Conservation (phyloP, 257 asterid genomes). For the Solanum infundibuliforme region DNA sequence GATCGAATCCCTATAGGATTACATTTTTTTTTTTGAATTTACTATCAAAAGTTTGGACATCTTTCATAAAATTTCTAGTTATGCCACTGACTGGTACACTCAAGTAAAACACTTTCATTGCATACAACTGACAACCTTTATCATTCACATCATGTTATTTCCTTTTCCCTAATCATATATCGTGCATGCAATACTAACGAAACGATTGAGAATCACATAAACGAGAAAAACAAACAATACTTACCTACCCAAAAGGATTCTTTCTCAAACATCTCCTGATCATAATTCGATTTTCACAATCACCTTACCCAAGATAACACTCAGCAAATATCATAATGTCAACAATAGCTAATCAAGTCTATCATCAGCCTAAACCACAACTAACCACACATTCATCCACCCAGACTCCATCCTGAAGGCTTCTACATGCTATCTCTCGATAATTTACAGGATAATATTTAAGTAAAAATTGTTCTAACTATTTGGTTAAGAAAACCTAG, state of each 20-base stretch:
- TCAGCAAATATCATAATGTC: neutral
- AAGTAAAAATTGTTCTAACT: too few relatives aligned
- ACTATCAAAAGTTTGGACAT: too few relatives aligned
- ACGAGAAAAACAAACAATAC: neutral
- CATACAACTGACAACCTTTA: neutral
- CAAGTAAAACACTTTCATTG: too few relatives aligned
- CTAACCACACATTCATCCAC: neutral
- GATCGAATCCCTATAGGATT: too few relatives aligned
- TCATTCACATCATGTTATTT: neutral
- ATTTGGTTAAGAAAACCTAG: too few relatives aligned
- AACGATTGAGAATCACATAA: neutral
- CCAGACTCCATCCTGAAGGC: neutral
- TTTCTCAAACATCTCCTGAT: neutral
- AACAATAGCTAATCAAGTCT: too few relatives aligned
- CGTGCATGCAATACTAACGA: neutral
- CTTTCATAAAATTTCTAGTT: too few relatives aligned
- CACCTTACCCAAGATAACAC: neutral
- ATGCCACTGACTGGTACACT: too few relatives aligned
- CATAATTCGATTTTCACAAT: too few relatives aligned
- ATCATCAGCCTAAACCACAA: neutral
- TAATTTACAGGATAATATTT: neutral
- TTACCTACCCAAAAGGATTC: neutral
- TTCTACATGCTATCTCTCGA: neutral
- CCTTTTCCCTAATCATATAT: neutral
- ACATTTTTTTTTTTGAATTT: too few relatives aligned